A percentile compares a stretch with the other conserved stretches of the same genome.
Conservation (phyloP, 106 monocot species). For the Allium sativum region DNA sequence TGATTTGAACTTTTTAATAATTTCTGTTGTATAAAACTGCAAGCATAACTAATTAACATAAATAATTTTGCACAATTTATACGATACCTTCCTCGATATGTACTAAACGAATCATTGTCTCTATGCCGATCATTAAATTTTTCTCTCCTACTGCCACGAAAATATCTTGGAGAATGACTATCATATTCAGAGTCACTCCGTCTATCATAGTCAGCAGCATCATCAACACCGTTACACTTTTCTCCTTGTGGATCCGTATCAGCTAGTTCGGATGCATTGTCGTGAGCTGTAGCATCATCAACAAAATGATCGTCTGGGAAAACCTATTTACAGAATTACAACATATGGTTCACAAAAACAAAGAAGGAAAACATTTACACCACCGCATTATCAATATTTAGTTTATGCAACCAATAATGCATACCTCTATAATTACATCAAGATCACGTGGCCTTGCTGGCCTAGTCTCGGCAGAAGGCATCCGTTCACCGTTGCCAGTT, state of each 20-base stretch:
- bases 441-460: slow-evolving; percentile 63
- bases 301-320: slow-evolving; percentile 37
- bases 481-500: slow-evolving; percentile 61
- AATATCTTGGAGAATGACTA: slow-evolving; percentile 16
- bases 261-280: slow-evolving; percentile 27
- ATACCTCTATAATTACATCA: slow-evolving; percentile 89
- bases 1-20: too few species aligned
- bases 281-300: slow-evolving; percentile 31
- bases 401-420: not conserved
- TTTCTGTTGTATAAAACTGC: too few species aligned
- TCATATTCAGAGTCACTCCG: slow-evolving; percentile 16
- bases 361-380: not conserved
- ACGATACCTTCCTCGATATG: slow-evolving; percentile 34
- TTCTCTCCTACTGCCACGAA: slow-evolving; percentile 20
- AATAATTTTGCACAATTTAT: not conserved
- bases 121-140: slow-evolving; percentile 20
- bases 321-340: slow-evolving; percentile 32
- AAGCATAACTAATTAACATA: not conserved
- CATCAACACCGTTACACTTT: slow-evolving; percentile 13
- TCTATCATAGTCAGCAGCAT: slow-evolving; percentile 24
- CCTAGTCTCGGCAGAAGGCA: slow-evolving; percentile 85
- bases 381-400: not conserved
- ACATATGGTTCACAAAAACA: not conserved
- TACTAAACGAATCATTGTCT: slow-evolving; percentile 7
- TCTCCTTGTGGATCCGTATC: slow-evolving; percentile 26